Evolutionary conservation across 495 filamentous ascomycete genomes (phyloP), one percentile per base, ranked within the genome.

Genomic region (Pseudotulostoma volvatum): DNA sequence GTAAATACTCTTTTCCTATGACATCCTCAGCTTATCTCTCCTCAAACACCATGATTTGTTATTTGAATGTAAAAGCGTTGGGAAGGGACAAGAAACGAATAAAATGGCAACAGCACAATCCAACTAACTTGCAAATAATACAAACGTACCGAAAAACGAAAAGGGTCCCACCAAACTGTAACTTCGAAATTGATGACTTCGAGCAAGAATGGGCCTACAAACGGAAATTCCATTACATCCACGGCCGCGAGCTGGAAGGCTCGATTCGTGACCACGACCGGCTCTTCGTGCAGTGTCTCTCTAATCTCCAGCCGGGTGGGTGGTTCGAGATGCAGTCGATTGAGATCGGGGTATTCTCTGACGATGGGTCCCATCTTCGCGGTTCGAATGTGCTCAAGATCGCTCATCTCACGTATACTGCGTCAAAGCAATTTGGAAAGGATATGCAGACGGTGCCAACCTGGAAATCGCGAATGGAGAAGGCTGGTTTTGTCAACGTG

Each of bases 101-200:
- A n/a, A n/a, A n/a, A n/a, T n/a, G n/a, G n/a, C n/a, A n/a, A n/a
- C n/a, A n/a, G n/a, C n/a, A n/a, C n/a, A n/a, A n/a, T n/a, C n/a
- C n/a, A n/a, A n/a, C n/a, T n/a, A n/a, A n/a, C n/a, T n/a, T n/a
- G n/a, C n/a, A n/a, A n/a, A n/a, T n/a, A n/a, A n/a, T n/a, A n/a
- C n/a, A n/a, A n/a, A n/a, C n/a, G n/a, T n/a, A n/a, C n/a, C n/a
- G n/a, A n/a, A n/a, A n/a, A n/a, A n/a, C n/a, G n/a, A 15, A 34
- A 36, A 65, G 62, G 64, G 57, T 74, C 33, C 73, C 74, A 3
- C 71, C 74, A 13, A 79, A 79, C 44, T 71, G 76, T 44, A 67
- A 59, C 23, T 81, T 81, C 44, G 64, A 70, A 51, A 55, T 80
- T 23, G 73, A 76, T 48, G 71, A 80, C 48, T 68, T 71, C 30